Base-by-base conservation (phyloP, 2,329 filamentous ascomycete genomes). In the Aspergillus latus region DNA sequence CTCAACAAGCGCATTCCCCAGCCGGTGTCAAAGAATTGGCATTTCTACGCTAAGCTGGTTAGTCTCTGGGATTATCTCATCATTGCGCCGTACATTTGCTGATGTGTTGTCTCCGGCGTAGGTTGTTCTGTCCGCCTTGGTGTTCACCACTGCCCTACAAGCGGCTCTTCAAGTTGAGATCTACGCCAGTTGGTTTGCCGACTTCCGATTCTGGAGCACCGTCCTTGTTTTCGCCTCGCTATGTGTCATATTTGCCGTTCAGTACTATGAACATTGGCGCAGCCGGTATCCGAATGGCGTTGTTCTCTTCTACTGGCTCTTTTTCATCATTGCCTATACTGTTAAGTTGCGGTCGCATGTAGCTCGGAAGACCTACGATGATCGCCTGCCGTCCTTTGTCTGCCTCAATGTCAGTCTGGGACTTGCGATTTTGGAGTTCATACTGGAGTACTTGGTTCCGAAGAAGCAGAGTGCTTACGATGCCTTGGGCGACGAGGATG, bases 11-110 rank as follows among this genome's bases (percentile, higher is more conserved):
- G 86, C 68, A 82, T 84, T 51, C 80, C 86, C 37, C 81, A 85
- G 52, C 82, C 84, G 0, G 84, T 93, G 15, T 78, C 83, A 62
- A 95, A 91, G 80, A 89, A 95, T 72, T 91, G 89, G 86, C 91
- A 94, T 72, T 97, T 97, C 73, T 97, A 90, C 80, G 79, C 86
- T 9, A 99, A 99, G 76, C 81, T 97, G 84, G 91, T 94, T 79
- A 65, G 82, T 70, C 15, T 8, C 9, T 15, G 13, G 11, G 13
- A 16, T n/a, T 42, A 26, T 13, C 15, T n/a, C 30, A 47, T 43
- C 11, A 21, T 21, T 21, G 21, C 21, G 8, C 42, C 28, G 30
- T 16, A 50, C n/a, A 56, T 45, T 13, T 32, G 7, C 9, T 45
- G 21, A 15, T 45, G 13, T 10, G 32, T 51, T 6, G 11, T 13